Conservation (phyloP, 352 stramenopile genomes). For the Globisporangium lucens region DNA sequence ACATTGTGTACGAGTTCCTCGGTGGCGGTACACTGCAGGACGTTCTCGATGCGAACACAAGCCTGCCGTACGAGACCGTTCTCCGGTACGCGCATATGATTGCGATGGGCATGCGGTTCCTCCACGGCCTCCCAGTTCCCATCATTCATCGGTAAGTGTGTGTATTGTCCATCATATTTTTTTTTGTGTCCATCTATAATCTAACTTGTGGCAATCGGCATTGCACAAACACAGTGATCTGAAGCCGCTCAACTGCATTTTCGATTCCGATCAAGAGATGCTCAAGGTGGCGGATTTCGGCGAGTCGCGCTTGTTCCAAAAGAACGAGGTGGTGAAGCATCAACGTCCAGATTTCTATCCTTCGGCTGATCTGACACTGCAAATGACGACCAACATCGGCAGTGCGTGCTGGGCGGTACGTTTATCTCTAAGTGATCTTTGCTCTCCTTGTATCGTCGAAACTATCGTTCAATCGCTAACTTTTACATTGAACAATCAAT, state of each 20-base stretch:
- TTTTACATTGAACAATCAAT: not conserved
- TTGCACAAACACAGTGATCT: constrained; percentile 37
- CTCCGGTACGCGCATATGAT: constrained; percentile 80
- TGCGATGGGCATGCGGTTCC: constrained; percentile 76
- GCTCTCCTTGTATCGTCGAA: not conserved
- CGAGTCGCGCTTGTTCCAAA: constrained; percentile 66
- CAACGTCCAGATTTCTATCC: constrained; percentile 53
- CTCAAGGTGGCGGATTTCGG: constrained; percentile 83
- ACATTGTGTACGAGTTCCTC: constrained; percentile 82
- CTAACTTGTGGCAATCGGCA: not conserved
- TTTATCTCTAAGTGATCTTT: not conserved
- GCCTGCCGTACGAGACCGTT: constrained; percentile 58
- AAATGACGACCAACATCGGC: constrained; percentile 83
- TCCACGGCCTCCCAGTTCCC: constrained; percentile 65
- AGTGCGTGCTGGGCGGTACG: constrained; percentile 73
- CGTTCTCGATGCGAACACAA: constrained; percentile 46
- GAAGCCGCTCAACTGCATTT: constrained; percentile 83
- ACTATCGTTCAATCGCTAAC: not conserved
- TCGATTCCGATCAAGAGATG: constrained; percentile 71
- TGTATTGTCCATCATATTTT: not conserved
- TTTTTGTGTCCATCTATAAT: not conserved
- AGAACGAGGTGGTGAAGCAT: constrained; percentile 47
- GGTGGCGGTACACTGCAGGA: constrained; percentile 80
- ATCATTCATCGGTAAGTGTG: constrained; percentile 63
- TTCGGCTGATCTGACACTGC: constrained; percentile 57